phyloP scores from a whole-genome alignment of 1,284 basidiomycete species.

The Leccinum pachyderme region DNA sequence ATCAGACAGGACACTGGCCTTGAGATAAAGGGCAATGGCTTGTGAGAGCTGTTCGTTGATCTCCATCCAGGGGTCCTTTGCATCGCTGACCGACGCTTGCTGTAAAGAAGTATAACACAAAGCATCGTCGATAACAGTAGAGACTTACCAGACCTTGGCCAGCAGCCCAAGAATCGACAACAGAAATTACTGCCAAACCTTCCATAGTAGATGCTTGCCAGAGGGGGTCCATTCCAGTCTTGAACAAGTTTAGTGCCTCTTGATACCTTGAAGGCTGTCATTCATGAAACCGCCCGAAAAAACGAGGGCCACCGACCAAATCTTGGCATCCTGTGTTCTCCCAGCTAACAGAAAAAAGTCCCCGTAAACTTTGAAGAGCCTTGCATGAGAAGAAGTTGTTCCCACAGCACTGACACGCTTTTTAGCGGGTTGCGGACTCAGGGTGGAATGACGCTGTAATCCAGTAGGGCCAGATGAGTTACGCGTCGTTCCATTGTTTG shows the following conservation, averaged over 20 bases:
- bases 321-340: conserved; percentile 72
- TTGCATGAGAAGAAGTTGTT: conserved; percentile 68
- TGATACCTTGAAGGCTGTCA: conserved; percentile 61
- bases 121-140: conserved; percentile 1
- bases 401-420: conserved; percentile 64
- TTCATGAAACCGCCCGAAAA: conserved; percentile 20
- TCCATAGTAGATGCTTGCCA: conserved; percentile 90
- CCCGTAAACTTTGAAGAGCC: conserved; percentile 84
- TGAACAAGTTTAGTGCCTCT: conserved; percentile 76
- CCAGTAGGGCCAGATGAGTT: conserved; percentile 47
- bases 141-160: conserved; percentile 65
- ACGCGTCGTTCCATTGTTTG: conserved; percentile 49
- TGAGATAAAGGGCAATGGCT: conserved; percentile 61
- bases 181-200: conserved; percentile 71
- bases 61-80: conserved; percentile 68
- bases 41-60: conserved; percentile 67
- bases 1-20: conserved; percentile 53
- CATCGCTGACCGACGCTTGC: conserved; percentile 47
- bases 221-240: conserved; percentile 67
- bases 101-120: conserved; percentile 32
- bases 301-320: conserved; percentile 54
- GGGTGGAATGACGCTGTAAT: conserved; percentile 48
- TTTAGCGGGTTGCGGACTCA: conserved; percentile 45
- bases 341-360: conserved; percentile 87
- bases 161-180: conserved; percentile 83